Conservation (phyloP, 1,284 basidiomycete genomes). For the Ceratorhiza oryzae-sativae region DNA sequence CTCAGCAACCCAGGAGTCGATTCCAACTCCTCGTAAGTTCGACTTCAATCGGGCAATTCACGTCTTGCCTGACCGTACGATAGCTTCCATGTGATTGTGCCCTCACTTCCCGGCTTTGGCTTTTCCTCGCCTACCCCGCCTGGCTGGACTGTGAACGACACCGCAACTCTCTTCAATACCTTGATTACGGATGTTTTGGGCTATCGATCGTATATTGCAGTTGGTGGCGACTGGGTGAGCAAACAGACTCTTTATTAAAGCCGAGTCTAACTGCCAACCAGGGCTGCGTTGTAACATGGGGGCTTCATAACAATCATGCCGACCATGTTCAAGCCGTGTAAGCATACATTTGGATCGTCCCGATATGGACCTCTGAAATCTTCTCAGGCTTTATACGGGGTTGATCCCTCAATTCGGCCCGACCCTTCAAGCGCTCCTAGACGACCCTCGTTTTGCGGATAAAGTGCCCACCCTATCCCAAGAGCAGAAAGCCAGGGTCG, state of each 20-base stretch:
- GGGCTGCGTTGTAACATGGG: conserved; percentile 39
- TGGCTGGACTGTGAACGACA: conserved; percentile 33
- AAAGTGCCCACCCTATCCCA: conserved; percentile 3
- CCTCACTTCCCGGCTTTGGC: conserved; percentile 42
- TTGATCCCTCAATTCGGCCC: conserved; percentile 31
- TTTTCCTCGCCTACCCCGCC: conserved; percentile 37
- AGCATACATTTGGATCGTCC: background rate
- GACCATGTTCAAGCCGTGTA: conserved; percentile 10
- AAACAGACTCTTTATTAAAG: background rate
- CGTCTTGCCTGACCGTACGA: background rate
- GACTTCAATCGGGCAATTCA: background rate
- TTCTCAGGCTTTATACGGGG: conserved; percentile 29
- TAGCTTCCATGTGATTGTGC: conserved; percentile 41
- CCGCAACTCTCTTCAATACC: conserved; percentile 39
- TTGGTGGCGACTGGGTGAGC: conserved; percentile 41
- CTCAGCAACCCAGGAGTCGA: conserved; percentile 9
- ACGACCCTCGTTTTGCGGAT: conserved; percentile 10
- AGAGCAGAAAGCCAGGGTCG: background rate
- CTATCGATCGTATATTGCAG: conserved; percentile 35
- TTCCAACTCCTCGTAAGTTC: conserved; percentile 28
- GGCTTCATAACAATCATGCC: conserved; percentile 26
- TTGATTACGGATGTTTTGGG: conserved; percentile 37
- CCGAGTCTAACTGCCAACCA: background rate
- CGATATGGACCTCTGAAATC: background rate
- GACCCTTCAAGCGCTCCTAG: background rate